Evolutionary conservation across 106 monocot species (phyloP), one percentile per base, ranked within the genome.

Genomic region (Dendrobium chrysotoxum): DNA sequence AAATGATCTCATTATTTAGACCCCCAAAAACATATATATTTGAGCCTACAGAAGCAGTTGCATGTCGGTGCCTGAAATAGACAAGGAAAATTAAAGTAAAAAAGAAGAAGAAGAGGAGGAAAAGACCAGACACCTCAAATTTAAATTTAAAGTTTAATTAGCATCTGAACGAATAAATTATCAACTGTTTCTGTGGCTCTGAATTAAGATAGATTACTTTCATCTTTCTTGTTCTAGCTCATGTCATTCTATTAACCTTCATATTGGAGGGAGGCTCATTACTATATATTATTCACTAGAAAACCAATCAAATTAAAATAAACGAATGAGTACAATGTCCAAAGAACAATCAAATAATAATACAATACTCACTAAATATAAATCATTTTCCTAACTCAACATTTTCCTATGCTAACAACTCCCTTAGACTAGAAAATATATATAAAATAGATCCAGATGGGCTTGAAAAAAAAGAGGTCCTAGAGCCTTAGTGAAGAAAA

Each of bases 11-110:
- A 89, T 84, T 68, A 87, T 83, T 83, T 76, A 98, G 91, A 68
- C 98, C 98, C 38, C 98, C 98, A 88, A 95, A 98, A 40, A 95
- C 91, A 83, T 90, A 95, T 75, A 98, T 89, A 79, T 90, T 84
- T 54, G 82, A 77, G 72, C 83, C 98, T 53, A 98, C 79, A 87
- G 85, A 85, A 21, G 86, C 92, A 82, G 94, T 88, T 83, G 95
- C 89, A 94, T 98, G 97, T 16, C 98, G 91, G 77, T 98, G 98
- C 89, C 98, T 98, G 86, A 26, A 85, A 72, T 44, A 81, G 11
- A 79, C 35, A 80, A n/a, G 9, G 10, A n/a, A 58, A 38, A 78
- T 78, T 28, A 28, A 57, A 55, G n/a, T 28, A 15, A 13, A 23
- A 50, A 41, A 53, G 53, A 50, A 47, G 9, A 15, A 50, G 15